A percentile compares a stretch with the other conserved stretches of the same genome.
These are phyloP conservation scores for Rhododendron williamsianum DNA, from an alignment of 148 eudicot species.

Conservation along the genomic window DNA sequence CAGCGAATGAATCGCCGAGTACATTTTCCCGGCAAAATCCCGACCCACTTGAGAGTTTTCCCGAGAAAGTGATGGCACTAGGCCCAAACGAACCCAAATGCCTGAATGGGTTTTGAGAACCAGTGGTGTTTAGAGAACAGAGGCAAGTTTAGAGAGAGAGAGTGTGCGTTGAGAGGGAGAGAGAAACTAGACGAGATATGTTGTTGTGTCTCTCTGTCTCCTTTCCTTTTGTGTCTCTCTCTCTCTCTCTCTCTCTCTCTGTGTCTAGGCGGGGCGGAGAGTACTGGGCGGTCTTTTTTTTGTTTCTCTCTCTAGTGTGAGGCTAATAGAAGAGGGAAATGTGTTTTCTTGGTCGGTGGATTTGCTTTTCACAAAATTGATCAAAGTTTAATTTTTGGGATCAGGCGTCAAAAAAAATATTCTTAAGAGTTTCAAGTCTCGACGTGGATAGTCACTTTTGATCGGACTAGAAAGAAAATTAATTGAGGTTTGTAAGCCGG, in stretches of 20 bases:
- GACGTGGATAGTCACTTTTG: not conserved
- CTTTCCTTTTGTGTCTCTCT: not conserved
- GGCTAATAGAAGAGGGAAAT: not conserved
- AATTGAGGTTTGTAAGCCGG: too few species aligned
- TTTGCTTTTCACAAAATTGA: too few species aligned
- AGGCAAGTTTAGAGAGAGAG: too few species aligned
- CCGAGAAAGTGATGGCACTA: not conserved
- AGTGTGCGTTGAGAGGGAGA: not conserved
- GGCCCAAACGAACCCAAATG: not conserved
- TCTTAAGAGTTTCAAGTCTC: too few species aligned
- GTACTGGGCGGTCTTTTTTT: not conserved
- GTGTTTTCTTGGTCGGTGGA: not conserved
- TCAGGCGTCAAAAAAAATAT: too few species aligned
- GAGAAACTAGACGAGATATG: not conserved
- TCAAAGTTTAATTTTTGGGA: too few species aligned
- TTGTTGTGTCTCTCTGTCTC: conserved; percentile 1
- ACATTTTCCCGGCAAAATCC: conserved; percentile 14
- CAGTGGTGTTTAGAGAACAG: not conserved
- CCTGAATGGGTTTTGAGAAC: not conserved
- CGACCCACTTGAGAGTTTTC: not conserved
- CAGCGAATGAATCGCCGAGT: conserved; percentile 19
- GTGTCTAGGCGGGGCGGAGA: not conserved
- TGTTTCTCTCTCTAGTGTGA: not conserved
- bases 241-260: not conserved
- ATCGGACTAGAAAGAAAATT: accelerated